These are phyloP conservation scores for Orychophragmus violaceus DNA, from an alignment of 345 rosid genomes.

Conservation along the genomic window DNA sequence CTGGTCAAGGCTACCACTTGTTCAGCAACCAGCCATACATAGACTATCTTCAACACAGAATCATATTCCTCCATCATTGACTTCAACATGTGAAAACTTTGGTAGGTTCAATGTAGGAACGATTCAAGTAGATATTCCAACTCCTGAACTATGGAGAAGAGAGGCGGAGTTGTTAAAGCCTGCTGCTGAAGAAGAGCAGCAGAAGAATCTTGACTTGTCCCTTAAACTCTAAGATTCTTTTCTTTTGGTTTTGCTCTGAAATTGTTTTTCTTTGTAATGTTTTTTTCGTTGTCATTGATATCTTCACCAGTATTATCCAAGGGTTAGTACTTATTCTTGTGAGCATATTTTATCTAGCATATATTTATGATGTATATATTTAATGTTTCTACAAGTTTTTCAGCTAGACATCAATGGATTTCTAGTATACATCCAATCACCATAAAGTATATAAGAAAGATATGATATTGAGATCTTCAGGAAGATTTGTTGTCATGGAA, in stretches of 20 bases:
- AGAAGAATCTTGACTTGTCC: too few species aligned
- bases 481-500: conserved; percentile 22
- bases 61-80: conserved; percentile 5
- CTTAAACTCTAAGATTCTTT: conserved; percentile 46
- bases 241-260: neutral
- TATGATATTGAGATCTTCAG: conserved; percentile 8
- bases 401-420: neutral
- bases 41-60: conserved; percentile 38
- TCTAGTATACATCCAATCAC: neutral
- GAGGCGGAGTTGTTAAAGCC: conserved; percentile 21
- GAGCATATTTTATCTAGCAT: conserved; percentile 14
- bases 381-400: neutral
- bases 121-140: conserved; percentile 22
- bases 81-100: conserved; percentile 15
- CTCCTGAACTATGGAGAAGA: conserved; percentile 28
- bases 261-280: neutral
- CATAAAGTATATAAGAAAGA: neutral
- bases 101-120: conserved; percentile 38
- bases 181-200: conserved; percentile 40
- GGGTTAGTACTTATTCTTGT: conserved; percentile 18
- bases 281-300: conserved; percentile 4
- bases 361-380: neutral
- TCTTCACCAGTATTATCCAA: conserved; percentile 5
- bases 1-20: conserved; percentile 44
- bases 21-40: conserved; percentile 50